phyloP scores from a whole-genome alignment of 2,329 filamentous ascomycete genomes.

The Alternaria rosae region DNA sequence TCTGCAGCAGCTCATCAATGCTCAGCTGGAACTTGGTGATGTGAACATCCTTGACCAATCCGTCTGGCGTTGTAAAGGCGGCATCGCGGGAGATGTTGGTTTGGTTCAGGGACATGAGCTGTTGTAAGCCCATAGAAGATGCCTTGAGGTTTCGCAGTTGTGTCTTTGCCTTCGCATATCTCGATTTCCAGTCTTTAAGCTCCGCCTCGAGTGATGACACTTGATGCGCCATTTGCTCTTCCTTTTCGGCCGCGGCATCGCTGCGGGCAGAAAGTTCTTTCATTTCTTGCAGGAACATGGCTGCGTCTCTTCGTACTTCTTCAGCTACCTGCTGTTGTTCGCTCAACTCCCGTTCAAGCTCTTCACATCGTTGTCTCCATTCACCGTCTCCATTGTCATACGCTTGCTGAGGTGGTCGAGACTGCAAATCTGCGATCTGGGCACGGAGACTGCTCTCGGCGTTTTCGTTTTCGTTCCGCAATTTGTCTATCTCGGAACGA shows the following conservation, averaged over 20 bases:
- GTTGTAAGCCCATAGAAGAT: slow-evolving; percentile 77
- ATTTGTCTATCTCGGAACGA: slow-evolving; percentile 77
- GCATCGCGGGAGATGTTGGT: slow-evolving; percentile 70
- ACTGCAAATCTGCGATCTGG: slow-evolving; percentile 64
- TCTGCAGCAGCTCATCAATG: slow-evolving; percentile 86
- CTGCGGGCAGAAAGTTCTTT: slow-evolving; percentile 82
- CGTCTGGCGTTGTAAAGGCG: slow-evolving; percentile 73
- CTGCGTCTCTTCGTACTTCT: slow-evolving; percentile 84
- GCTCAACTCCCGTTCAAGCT: slow-evolving; percentile 67
- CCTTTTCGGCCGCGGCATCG: slow-evolving; percentile 78
- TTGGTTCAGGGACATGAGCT: slow-evolving; percentile 67
- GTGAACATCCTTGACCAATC: slow-evolving; percentile 87
- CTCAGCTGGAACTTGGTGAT: slow-evolving; percentile 95
- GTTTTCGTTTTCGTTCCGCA: slow-evolving; percentile 72
- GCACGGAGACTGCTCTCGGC: slow-evolving; percentile 69
- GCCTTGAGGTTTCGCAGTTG: slow-evolving; percentile 83
- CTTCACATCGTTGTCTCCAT: slow-evolving; percentile 50
- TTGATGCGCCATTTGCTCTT: slow-evolving; percentile 77
- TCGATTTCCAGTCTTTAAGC: slow-evolving; percentile 86
- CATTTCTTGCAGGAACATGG: slow-evolving; percentile 89
- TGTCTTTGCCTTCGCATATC: slow-evolving; percentile 87
- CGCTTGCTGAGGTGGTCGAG: slow-evolving; percentile 31
- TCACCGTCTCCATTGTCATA: slow-evolving; percentile 34
- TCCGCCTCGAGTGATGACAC: slow-evolving; percentile 82
- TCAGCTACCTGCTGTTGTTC: slow-evolving; percentile 85